phyloP scores from a whole-genome alignment of 352 stramenopile species.

The Paralagenidium karlingii region DNA sequence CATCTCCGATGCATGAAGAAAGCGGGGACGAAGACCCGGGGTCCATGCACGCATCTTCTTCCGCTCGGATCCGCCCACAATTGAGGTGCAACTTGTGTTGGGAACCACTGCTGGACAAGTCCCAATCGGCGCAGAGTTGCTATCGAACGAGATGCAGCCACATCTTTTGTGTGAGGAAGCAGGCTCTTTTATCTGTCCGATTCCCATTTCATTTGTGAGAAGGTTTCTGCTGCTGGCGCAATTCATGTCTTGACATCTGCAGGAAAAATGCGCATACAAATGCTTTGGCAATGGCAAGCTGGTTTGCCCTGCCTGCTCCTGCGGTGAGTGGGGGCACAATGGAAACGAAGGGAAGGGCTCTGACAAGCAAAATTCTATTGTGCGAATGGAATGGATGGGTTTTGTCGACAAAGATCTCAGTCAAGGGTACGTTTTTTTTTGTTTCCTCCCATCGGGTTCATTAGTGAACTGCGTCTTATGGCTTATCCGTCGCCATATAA shows the following conservation, averaged over 20 bases:
- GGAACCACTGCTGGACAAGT: conserved; percentile 44
- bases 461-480: no score
- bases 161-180: conserved; percentile 44
- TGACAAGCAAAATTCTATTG: no score
- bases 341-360: no score
- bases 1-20: conserved; percentile 24
- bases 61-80: conserved; percentile 31
- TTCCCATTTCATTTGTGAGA: background rate
- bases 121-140: conserved; percentile 58
- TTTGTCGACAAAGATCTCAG: no score
- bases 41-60: conserved; percentile 1
- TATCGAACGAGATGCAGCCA: conserved; percentile 68
- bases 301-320: conserved; percentile 41
- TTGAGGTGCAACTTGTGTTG: conserved; percentile 68
- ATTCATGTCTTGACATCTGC: background rate
- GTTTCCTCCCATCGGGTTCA: no score
- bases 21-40: conserved; percentile 23
- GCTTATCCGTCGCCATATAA: no score
- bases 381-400: no score
- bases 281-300: conserved; percentile 53
- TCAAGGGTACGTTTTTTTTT: no score
- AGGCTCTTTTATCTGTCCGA: background rate
- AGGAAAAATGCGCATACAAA: conserved; percentile 83
- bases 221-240: background rate
- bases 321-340: no score